Base-by-base conservation (phyloP, 2,329 filamentous ascomycete genomes). In the Beauveria caledonica region DNA sequence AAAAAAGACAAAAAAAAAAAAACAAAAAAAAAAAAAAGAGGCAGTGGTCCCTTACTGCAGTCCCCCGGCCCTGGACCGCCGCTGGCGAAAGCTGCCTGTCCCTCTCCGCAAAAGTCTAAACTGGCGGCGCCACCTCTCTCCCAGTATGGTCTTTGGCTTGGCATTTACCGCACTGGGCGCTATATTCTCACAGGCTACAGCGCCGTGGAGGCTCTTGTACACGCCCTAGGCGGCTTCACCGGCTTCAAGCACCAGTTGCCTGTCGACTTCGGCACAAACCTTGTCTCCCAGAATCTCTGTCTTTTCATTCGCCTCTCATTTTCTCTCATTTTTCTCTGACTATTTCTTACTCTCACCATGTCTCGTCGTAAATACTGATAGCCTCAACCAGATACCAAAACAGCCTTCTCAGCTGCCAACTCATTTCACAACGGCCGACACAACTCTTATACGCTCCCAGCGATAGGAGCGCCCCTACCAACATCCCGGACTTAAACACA, bases 341-440 rank as follows among this genome's bases (percentile, higher is more conserved):
- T 40, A 2, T 8, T 11, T 55, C 21, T 21, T 23, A 9, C 13
- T 11, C 19, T 53, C 9, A 13, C 19, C 1, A 45, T 23, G 5
- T 39, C 27, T 48, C 15, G 17, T 2, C 25, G 3, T 13, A 9
- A 40, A 17, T 19, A 29, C 39, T 55, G 21, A 55, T 13, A 53
- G 9, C 17, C 19, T 13, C 52, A 3, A 21, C 23, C 39, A 55
- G 52, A 42, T 29, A 58, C 45, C 33, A 40, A 5, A 10, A 33
- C 44, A 58, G 49, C 49, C 48, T 40, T 48, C 27, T 60, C 46
- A 23, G 49, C 49, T 60, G 58, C 58, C 48, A 39, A 51, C 39
- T 36, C 39, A 42, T 33, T 25, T 25, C 49, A 48, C 45, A 29
- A 58, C 55, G 55, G 55, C 55, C 33, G 17, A 49, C 17, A 21